These are phyloP conservation scores for Noccaea bulbosa DNA, from an alignment of 345 rosid species.

Conservation along the genomic window DNA sequence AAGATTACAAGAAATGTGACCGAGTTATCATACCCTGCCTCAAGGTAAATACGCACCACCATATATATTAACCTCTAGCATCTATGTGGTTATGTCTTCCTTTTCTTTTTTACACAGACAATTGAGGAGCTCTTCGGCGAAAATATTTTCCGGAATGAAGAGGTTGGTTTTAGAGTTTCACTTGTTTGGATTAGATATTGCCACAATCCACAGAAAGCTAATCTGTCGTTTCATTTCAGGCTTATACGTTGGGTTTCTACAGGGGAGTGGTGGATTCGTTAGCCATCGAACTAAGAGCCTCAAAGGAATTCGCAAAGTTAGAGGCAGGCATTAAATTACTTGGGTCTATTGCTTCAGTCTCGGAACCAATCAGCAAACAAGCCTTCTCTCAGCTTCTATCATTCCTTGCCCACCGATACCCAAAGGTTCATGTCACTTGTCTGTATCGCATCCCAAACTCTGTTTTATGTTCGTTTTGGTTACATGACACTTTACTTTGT, in stretches of 20 bases:
- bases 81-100: conserved; percentile 7
- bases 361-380: conserved; percentile 53
- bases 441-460: background rate
- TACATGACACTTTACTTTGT: background rate
- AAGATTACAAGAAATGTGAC: conserved; percentile 73
- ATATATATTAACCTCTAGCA: conserved; percentile 14
- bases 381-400: conserved; percentile 72
- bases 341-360: conserved; percentile 70
- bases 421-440: conserved; percentile 53
- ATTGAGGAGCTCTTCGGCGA: conserved; percentile 73
- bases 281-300: conserved; percentile 64
- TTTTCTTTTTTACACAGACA: conserved; percentile 57
- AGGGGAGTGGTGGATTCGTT: conserved; percentile 68
- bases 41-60: conserved; percentile 56
- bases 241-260: conserved; percentile 55
- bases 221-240: conserved; percentile 52
- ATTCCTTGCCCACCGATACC: conserved; percentile 79
- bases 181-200: background rate
- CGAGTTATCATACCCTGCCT: conserved; percentile 82
- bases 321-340: conserved; percentile 74
- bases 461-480: background rate
- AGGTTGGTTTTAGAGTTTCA: conserved; percentile 58
- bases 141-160: conserved; percentile 64
- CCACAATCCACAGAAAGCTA: conserved; percentile 3
- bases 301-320: conserved; percentile 80